Evolutionary conservation across 768 basidiomycete genomes (phyloP).

Genomic region (Podaxis sp.): DNA sequence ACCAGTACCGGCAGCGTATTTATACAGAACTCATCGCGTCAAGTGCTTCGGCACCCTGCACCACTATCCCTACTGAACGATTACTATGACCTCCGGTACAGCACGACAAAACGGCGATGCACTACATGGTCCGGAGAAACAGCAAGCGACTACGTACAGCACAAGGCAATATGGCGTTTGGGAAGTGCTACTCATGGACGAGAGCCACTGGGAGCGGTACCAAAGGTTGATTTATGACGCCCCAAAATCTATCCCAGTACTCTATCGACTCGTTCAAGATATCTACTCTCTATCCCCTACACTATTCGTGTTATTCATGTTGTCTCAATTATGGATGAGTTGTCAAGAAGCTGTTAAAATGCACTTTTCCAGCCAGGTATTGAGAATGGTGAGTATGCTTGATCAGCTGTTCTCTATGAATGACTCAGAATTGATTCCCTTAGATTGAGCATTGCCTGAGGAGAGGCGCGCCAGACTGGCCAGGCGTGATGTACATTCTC

Average conservation of each 20-base stretch:
- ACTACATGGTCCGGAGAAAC: neutral
- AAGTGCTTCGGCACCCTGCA: too few species aligned
- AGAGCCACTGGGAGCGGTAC: neutral
- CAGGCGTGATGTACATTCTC: neutral
- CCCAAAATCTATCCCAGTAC: conserved; percentile 12
- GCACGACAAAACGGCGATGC: neutral
- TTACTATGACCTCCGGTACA: neutral
- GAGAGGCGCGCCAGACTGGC: neutral
- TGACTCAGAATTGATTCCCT: neutral
- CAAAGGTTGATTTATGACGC: neutral
- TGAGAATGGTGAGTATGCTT: conserved; percentile 1
- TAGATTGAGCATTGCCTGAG: conserved; percentile 8
- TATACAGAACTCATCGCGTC: too few species aligned
- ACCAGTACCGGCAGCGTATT: too few species aligned
- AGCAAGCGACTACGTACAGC: neutral
- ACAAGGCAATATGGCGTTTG: conserved; percentile 4
- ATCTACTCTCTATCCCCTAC: conserved; percentile 21
- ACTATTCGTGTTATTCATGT: conserved; percentile 19
- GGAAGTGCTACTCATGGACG: neutral
- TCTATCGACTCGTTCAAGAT: conserved; percentile 20
- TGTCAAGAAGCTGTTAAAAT: conserved; percentile 1
- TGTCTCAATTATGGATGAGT: conserved; percentile 14
- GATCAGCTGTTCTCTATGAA: too few species aligned
- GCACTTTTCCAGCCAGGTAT: conserved; percentile 9
- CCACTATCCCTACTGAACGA: neutral